Percentiles rank a stretch among this genome's conserved stretches.
Conservation (phyloP, 2,329 filamentous ascomycete species). For the Ceratocystis harringtonii region DNA sequence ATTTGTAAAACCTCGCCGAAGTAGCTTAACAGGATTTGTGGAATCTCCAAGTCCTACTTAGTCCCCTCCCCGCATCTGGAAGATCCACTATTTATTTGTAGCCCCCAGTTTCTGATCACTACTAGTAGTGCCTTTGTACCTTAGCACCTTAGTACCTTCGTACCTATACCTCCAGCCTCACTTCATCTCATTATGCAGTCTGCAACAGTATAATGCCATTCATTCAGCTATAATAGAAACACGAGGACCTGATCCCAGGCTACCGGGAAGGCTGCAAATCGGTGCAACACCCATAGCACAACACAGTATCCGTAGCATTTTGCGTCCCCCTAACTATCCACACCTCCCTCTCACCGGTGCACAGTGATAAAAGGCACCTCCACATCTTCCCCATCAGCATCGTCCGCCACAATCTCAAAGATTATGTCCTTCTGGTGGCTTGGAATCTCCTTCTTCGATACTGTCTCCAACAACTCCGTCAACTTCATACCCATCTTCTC, state of each 20-base stretch:
- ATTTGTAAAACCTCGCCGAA: too few species aligned
- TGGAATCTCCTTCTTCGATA: slow-evolving; percentile 85
- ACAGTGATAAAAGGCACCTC: slow-evolving; percentile 96
- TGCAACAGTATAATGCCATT: background rate
- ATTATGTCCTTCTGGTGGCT: slow-evolving; percentile 89
- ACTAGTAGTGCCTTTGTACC: background rate
- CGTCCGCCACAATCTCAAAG: slow-evolving; percentile 89
- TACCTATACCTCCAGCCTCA: background rate
- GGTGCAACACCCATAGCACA: background rate
- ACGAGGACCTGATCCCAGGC: background rate
- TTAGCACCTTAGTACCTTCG: background rate
- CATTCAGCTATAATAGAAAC: background rate
- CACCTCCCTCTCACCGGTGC: slow-evolving; percentile 24
- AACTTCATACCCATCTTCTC: slow-evolving; percentile 72
- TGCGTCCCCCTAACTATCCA: background rate
- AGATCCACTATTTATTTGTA: too few species aligned
- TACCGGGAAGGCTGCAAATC: background rate
- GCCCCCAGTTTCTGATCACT: too few species aligned
- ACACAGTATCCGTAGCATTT: background rate
- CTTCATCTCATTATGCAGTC: background rate
- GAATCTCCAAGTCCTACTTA: too few species aligned
- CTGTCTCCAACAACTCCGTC: slow-evolving; percentile 71
- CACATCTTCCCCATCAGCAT: slow-evolving; percentile 78
- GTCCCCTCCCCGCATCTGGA: too few species aligned
- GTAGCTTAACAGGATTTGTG: too few species aligned